Base-by-base conservation (phyloP, 805 yeast genomes). In the Candida sphagnicola region DNA sequence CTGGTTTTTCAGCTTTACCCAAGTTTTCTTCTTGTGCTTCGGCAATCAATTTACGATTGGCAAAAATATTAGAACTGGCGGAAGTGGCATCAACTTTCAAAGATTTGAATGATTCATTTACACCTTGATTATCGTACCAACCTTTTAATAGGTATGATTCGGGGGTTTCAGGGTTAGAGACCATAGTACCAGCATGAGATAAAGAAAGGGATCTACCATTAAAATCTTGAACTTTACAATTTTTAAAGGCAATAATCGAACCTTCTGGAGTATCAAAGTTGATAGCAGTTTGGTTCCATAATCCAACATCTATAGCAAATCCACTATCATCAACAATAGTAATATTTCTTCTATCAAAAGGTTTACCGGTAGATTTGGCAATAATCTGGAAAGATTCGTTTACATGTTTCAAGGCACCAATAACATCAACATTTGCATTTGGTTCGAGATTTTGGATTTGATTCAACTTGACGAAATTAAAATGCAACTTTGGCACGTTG, bases 121-220 rank as follows among this genome's bases (percentile, higher is more conserved):
- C 72, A 28, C 96, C 97, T 49, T 76, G 79, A 29, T 83, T 75
- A 54, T 88, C 95, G 54, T 80, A 93, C 99, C 99, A 93, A 5
- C 98, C 98, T 61, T 88, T 87, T 49, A 93, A 74, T 39, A 78
- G 74, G 59, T 80, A 88, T 3, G 97, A 91, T 58, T 88, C 96
- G 14, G 86, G 82, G 16, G 85, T 75, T 55, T 90, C 96, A 2
- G 99, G 99, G 53, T 87, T 86, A 10, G 85, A 74, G 26, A 80
- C 60, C 46, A 93, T 64, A 1, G 85, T 75, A 15, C 96, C 89
- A 8, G 86, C 74, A 44, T 82, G 87, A 17, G 90, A 80, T 59
- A 89, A 74, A 1, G 95, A 82, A 48, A 93, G 69, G 11, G 86
- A 75, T 56, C 91, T 80, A 18, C 97, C 97, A 42, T 82, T 82